These are phyloP conservation scores for Ramaria sp. DNA, from an alignment of 768 basidiomycete genomes.

Conservation along the genomic window DNA sequence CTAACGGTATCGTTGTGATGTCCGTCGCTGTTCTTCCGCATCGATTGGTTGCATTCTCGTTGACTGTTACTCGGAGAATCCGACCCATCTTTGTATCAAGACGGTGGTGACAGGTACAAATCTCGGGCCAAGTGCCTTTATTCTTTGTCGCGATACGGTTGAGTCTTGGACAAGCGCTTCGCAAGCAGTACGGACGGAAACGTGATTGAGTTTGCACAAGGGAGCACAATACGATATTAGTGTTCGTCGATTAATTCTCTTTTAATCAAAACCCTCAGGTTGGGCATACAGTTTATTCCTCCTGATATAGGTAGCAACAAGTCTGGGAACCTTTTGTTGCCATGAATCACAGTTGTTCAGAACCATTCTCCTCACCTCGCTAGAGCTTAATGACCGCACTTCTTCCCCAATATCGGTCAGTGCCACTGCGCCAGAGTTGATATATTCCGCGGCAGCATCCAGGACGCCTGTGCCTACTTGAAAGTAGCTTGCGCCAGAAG, in stretches of 20 bases:
- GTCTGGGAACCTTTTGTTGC: constrained; percentile 33
- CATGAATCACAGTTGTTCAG: constrained; percentile 25
- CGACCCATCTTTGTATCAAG: no score
- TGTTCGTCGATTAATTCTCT: not conserved
- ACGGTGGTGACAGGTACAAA: no score
- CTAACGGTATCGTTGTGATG: no score
- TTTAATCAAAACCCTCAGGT: not conserved
- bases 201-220: no score
- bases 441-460: constrained; percentile 35
- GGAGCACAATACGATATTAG: no score
- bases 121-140: no score
- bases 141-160: no score
- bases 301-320: constrained; percentile 41
- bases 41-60: no score
- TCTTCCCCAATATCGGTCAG: constrained; percentile 52
- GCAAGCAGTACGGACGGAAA: no score
- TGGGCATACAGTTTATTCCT: constrained; percentile 33
- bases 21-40: no score
- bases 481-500: constrained; percentile 9
- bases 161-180: no score
- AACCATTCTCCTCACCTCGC: constrained; percentile 43
- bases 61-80: no score
- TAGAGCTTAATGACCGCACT: constrained; percentile 58
- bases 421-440: constrained; percentile 38
- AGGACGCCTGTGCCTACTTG: constrained; percentile 14